Evolutionary conservation across 768 basidiomycete genomes (phyloP).

Genomic region (Cystofilobasidium ferigula): DNA sequence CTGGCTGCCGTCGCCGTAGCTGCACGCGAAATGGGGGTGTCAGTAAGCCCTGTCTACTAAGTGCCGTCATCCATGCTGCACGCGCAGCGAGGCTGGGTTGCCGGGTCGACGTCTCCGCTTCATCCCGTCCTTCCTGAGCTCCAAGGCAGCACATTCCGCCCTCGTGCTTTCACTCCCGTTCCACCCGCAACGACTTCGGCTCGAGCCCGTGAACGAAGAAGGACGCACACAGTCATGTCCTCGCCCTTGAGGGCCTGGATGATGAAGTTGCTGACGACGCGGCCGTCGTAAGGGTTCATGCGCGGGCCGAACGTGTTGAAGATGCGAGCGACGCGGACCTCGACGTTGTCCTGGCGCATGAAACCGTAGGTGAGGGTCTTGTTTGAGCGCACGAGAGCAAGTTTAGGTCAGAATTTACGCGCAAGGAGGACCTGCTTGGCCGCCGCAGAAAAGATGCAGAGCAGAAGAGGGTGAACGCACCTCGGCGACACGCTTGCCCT

Average conservation of each 20-base stretch:
- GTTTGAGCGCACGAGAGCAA: too few relatives aligned
- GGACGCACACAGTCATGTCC: conserved; percentile 67
- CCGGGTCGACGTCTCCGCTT: too few relatives aligned
- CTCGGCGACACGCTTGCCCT: conserved; percentile 97
- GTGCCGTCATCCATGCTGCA: too few relatives aligned
- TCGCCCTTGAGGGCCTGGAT: conserved; percentile 92
- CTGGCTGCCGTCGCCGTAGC: conserved; percentile 54
- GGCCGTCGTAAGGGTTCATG: conserved; percentile 90
- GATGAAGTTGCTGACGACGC: conserved; percentile 98
- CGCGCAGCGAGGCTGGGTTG: too few relatives aligned
- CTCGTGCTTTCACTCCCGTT: too few relatives aligned
- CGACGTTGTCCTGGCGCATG: conserved; percentile 85
- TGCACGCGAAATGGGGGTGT: conserved; percentile 2
- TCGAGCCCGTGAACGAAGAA: conserved; percentile 46
- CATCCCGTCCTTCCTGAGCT: too few relatives aligned
- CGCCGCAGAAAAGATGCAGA: background rate
- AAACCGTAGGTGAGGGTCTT: conserved; percentile 86
- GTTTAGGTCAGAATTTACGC: background rate
- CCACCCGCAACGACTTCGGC: too few relatives aligned
- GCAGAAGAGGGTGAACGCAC: background rate
- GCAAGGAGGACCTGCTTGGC: too few relatives aligned
- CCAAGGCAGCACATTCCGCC: too few relatives aligned
- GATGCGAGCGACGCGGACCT: conserved; percentile 93
- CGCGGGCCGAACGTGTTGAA: conserved; percentile 68
- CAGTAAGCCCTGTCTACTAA: too few relatives aligned